phyloP scores from a whole-genome alignment of 768 basidiomycete species.

The Melanogaster broomeanus region DNA sequence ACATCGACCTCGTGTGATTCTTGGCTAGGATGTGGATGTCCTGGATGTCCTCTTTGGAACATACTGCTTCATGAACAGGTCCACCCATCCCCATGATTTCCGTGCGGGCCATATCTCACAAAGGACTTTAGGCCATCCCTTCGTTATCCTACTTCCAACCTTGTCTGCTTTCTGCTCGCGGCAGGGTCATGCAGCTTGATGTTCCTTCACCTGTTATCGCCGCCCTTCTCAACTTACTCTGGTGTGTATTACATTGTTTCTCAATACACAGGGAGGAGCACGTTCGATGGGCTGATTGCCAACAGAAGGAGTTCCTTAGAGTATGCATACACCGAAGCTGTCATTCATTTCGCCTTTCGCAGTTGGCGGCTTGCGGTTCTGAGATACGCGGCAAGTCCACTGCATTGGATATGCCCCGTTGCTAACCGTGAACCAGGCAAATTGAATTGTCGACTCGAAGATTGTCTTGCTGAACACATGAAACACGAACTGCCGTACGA shows the following conservation, averaged over 20 bases:
- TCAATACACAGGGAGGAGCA: constrained; percentile 57
- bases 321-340: constrained; percentile 93
- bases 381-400: constrained; percentile 52
- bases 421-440: constrained; percentile 42
- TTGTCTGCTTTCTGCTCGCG: constrained; percentile 73
- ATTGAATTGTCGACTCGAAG: constrained; percentile 75
- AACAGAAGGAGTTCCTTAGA: constrained; percentile 84
- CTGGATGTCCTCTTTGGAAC: constrained; percentile 95
- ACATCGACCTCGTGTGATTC: constrained; percentile 55
- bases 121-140: constrained; percentile 70
- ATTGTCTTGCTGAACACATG: constrained; percentile 87
- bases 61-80: constrained; percentile 97
- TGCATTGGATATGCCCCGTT: neutral
- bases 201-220: constrained; percentile 88
- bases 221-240: constrained; percentile 69
- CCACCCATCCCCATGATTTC: constrained; percentile 13
- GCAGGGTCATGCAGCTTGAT: constrained; percentile 76
- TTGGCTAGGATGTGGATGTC: constrained; percentile 44
- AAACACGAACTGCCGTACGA: constrained; percentile 86
- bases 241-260: constrained; percentile 42
- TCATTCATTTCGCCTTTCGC: constrained; percentile 89
- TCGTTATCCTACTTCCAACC: constrained; percentile 83
- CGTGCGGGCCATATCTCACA: constrained; percentile 15
- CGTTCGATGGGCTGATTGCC: constrained; percentile 90
- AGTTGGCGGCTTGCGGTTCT: constrained; percentile 82